Base-by-base conservation (phyloP, 2,329 filamentous ascomycete genomes). In the Fusarium sp. region DNA sequence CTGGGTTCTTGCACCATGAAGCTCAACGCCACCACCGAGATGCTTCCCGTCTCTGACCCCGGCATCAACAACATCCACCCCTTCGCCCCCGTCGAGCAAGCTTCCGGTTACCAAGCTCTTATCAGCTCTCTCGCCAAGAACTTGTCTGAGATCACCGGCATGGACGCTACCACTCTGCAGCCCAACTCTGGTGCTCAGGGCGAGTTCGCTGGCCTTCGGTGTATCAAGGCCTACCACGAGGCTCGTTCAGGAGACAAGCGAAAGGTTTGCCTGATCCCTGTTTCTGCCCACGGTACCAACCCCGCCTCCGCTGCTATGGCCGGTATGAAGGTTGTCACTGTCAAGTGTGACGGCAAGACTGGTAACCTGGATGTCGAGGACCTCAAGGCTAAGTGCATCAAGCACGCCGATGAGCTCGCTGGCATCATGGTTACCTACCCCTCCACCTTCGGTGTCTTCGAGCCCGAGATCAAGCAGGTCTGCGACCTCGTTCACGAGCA, bases 1-100 rank as follows among this genome's bases (percentile, higher is more conserved):
- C 87, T 98, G 4, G 95, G 95, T 15, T 97, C 95, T 3, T 98
- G 95, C 83, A 98, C 95, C 10, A 97, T 98, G 95, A 97, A 98
- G 84, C 88, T 97, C 50, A 97, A 98, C 77, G 92, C 92, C 47
- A 96, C 94, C 8, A 92, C 93, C 1, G 93, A 97, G 81, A 97
- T 98, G 95, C 86, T 91, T 11, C 90, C 94, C 8, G 84, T 97
- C 55, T 69, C 72, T 21, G 68, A 72, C 48, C 72, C 72, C 2
- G 62, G 57, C 34, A 69, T 74, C 40, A 58, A 91, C 45, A 88
- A 90, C 66, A 84, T 97, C 40, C 95, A 98, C 79, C 95, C 95
- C 1, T 94, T 94, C 73, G 87, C 89, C 26, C 91, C 91, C 0
- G 75, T 82, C 0, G 81, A 88, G 48, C 85, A 90, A 67, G 87